Evolutionary conservation across 106 monocot genomes (phyloP), one percentile per base, ranked within the genome.

Genomic region (Dioscorea alata): DNA sequence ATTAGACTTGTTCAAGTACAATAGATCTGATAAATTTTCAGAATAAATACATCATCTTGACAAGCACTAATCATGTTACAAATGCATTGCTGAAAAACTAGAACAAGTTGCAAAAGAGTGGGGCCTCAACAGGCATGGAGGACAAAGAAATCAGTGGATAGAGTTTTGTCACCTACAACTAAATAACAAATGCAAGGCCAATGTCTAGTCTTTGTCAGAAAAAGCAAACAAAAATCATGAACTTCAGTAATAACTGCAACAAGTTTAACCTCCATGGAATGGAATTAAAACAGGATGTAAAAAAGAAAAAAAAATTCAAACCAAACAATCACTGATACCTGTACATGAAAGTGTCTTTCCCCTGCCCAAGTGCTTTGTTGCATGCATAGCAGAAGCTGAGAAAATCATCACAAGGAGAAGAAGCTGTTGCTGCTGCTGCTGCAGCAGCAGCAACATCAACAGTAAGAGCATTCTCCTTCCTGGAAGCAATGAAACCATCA

Each of bases 291-390:
- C 6, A 8, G 5, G 10, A 42, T 6, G 10, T 42, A 10, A 42
- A 42, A 10, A 42, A 8, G 5, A 42, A 10, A 42, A 42, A 42
- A 8, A 10, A 42, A 42, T 8, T 42, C 10, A 42, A 42, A 10
- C 4, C 42, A 42, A 42, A 3, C 9, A 42, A 42, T 42, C 5
- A 42, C 6, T 42, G 10, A 10, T 42, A 54, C 54, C 87, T 87
- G 64, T 76, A 87, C 69, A 87, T 82, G 73, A 71, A 84, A 53
- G 77, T 77, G 61, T 91, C 91, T 53, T 73, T 75, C 50, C 81
- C 87, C 50, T 65, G 80, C 0, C 53, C 70, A 33, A 87, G 81
- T 24, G 57, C 71, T 73, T 84, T 87, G 52, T 79, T 91, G 81
- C 90, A 91, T 53, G 79, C 64, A 73, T 77, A 33, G 67, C 87